Conservation (phyloP, 768 basidiomycete species). For the Floccularia luteovirens region DNA sequence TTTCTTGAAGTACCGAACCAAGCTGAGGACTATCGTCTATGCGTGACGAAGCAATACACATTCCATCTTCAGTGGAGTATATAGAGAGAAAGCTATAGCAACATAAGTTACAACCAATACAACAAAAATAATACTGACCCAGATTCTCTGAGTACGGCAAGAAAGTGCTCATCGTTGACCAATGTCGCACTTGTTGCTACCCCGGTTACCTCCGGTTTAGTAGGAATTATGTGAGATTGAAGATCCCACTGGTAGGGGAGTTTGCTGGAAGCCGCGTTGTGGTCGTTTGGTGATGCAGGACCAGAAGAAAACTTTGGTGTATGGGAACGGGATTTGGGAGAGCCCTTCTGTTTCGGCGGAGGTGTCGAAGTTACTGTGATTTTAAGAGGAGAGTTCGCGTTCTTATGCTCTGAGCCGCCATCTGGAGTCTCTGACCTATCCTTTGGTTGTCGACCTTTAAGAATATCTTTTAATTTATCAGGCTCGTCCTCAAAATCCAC, state of each 20-base stretch:
- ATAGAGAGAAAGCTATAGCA: slow-evolving; percentile 42
- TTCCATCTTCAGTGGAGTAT: slow-evolving; percentile 46
- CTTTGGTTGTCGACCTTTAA: slow-evolving; percentile 46
- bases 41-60: slow-evolving; percentile 16
- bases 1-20: slow-evolving; percentile 11
- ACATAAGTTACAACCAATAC: slow-evolving; percentile 5
- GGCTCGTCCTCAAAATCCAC: slow-evolving; percentile 81
- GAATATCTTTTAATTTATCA: slow-evolving; percentile 65
- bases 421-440: slow-evolving; percentile 21
- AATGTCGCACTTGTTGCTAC: slow-evolving; percentile 25
- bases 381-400: slow-evolving; percentile 8
- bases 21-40: slow-evolving; percentile 17
- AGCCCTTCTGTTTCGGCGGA: slow-evolving; percentile 23
- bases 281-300: slow-evolving; percentile 27
- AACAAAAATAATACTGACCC: slow-evolving; percentile 40
- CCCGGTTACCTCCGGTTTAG: slow-evolving; percentile 35
- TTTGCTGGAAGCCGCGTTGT: slow-evolving; percentile 16
- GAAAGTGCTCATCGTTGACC: slow-evolving; percentile 31
- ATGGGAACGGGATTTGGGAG: slow-evolving; percentile 32
- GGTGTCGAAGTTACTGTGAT: slow-evolving; percentile 17
- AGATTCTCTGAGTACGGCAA: slow-evolving; percentile 52
- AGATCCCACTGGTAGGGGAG: slow-evolving; percentile 18
- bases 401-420: slow-evolving; percentile 9
- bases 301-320: slow-evolving; percentile 30
- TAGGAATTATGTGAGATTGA: slow-evolving; percentile 41